phyloP scores from a whole-genome alignment of 176 grass and related monocot genomes.

The Saccharum officinarum region DNA sequence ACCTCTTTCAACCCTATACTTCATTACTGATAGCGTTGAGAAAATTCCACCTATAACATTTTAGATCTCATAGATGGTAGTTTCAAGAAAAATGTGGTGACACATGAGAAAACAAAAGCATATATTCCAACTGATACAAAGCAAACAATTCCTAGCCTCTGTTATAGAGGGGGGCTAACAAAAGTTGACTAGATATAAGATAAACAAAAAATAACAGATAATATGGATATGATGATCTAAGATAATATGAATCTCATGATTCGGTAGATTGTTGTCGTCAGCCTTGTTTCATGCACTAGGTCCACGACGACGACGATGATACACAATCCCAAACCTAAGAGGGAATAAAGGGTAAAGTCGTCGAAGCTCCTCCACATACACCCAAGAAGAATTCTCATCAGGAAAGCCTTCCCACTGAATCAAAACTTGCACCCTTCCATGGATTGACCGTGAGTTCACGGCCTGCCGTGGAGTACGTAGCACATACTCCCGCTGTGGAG shows the following conservation, averaged over 20 bases:
- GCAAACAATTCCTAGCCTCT: background rate
- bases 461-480: background rate
- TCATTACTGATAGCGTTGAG: background rate
- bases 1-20: background rate
- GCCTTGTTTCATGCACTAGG: background rate
- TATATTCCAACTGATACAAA: background rate
- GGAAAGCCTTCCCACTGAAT: constrained; percentile 4
- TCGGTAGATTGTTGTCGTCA: background rate
- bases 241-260: background rate
- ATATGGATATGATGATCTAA: background rate
- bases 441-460: background rate
- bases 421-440: background rate
- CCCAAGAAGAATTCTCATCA: background rate
- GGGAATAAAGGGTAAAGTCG: background rate
- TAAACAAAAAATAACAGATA: background rate
- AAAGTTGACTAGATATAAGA: background rate
- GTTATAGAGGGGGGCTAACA: background rate
- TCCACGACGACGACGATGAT: background rate
- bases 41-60: background rate
- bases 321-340: background rate
- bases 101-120: background rate
- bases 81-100: background rate
- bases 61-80: background rate
- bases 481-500: background rate
- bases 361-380: background rate